Evolutionary conservation across 164 flowering plant genomes (phyloP).

Genomic region (Warburgia ugandensis): DNA sequence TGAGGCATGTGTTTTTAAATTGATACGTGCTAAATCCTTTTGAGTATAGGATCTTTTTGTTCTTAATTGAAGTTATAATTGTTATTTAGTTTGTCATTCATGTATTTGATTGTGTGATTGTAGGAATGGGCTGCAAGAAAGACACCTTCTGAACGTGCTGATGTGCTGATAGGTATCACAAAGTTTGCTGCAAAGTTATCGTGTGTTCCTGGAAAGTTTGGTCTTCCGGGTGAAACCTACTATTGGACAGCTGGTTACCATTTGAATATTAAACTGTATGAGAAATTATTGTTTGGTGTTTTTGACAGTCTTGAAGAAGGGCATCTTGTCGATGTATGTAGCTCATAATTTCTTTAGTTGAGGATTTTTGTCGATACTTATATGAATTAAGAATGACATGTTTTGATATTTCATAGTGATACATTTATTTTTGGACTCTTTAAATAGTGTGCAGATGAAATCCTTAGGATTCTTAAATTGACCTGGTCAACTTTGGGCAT

Average conservation of each 20-base stretch:
- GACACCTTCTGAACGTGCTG: conserved; percentile 43
- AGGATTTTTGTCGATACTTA: background rate
- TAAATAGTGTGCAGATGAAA: conserved; percentile 56
- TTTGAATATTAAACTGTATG: conserved; percentile 63
- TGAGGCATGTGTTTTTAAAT: conserved; percentile 42
- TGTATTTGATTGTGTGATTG: background rate
- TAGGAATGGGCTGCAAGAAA: conserved; percentile 57
- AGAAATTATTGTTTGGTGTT: conserved; percentile 51
- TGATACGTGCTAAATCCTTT: too few species aligned
- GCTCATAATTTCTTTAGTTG: background rate
- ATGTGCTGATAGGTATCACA: conserved; percentile 38
- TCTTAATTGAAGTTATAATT: background rate
- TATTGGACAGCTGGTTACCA: conserved; percentile 65
- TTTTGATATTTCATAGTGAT: conserved; percentile 6
- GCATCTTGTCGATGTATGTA: conserved; percentile 53
- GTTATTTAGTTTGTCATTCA: background rate
- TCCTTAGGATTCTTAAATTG: conserved; percentile 41
- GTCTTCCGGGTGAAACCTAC: conserved; percentile 44
- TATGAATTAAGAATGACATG: too few species aligned
- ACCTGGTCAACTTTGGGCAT: conserved; percentile 80
- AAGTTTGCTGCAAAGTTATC: conserved; percentile 35
- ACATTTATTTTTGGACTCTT: conserved; percentile 5
- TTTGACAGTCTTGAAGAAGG: conserved; percentile 79
- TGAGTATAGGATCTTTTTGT: too few species aligned
- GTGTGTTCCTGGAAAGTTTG: conserved; percentile 38